phyloP scores from a whole-genome alignment of 371 early-diverging fungal genomes.

The Funneliformis caledonium region DNA sequence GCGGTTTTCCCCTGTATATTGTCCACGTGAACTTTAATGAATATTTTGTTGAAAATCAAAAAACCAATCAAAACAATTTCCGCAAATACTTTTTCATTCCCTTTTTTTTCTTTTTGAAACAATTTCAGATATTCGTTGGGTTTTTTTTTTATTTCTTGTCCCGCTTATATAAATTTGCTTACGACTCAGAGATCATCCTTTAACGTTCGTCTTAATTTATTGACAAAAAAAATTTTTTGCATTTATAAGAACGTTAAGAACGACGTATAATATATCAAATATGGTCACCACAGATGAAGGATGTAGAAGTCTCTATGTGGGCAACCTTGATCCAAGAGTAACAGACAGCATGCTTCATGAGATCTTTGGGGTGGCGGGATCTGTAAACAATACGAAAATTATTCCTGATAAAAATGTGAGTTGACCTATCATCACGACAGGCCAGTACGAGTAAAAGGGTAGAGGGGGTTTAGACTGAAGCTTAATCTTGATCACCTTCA shows the following conservation, averaged over 20 bases:
- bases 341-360: slow-evolving; percentile 78
- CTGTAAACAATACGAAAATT: slow-evolving; percentile 77
- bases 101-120: neutral
- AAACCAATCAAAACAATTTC: neutral
- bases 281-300: slow-evolving; percentile 48
- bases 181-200: neutral
- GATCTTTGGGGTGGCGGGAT: slow-evolving; percentile 74
- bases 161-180: neutral
- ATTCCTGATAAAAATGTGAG: slow-evolving; percentile 80
- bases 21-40: neutral
- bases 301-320: slow-evolving; percentile 80
- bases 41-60: neutral
- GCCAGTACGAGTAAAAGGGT: slow-evolving; percentile 19
- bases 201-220: neutral
- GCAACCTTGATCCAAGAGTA: slow-evolving; percentile 85
- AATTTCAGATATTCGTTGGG: neutral
- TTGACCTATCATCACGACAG: slow-evolving; percentile 39
- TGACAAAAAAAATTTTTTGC: neutral
- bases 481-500: slow-evolving; percentile 11
- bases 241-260: neutral
- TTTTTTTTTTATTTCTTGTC: neutral
- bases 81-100: neutral
- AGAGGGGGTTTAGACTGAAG: slow-evolving; percentile 24
- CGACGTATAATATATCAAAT: neutral
- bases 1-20: neutral